phyloP scores from a whole-genome alignment of 2,329 filamentous ascomycete species.

The Colletotrichum ledebouriae region DNA sequence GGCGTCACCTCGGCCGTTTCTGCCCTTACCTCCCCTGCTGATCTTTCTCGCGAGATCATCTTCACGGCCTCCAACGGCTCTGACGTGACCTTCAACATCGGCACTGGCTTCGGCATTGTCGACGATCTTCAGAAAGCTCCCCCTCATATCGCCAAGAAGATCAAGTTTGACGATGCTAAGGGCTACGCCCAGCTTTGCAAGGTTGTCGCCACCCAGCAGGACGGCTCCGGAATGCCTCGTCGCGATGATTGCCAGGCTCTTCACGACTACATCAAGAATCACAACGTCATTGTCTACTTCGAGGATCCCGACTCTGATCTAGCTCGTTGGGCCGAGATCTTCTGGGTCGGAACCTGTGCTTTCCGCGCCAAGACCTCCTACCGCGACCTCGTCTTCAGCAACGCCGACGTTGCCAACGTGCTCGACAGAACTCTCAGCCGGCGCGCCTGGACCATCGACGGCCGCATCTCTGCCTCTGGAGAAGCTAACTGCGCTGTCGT shows the following conservation, averaged over 20 bases:
- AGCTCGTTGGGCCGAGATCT: slow-evolving; percentile 27
- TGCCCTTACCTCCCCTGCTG: background rate
- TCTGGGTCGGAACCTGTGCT: slow-evolving; percentile 32
- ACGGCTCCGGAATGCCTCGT: slow-evolving; percentile 9
- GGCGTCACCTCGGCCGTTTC: background rate
- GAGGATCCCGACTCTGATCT: slow-evolving; percentile 9
- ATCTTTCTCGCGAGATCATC: background rate
- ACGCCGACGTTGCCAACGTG: slow-evolving; percentile 24
- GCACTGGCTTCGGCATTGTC: slow-evolving; percentile 16
- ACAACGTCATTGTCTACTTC: slow-evolving; percentile 19
- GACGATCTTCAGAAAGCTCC: background rate
- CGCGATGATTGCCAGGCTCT: slow-evolving; percentile 37
- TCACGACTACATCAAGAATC: slow-evolving; percentile 11
- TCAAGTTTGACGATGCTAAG: slow-evolving; percentile 2
- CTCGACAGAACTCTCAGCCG: slow-evolving; percentile 20
- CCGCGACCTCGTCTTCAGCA: slow-evolving; percentile 26
- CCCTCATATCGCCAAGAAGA: slow-evolving; percentile 1
- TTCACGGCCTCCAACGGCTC: slow-evolving; percentile 36
- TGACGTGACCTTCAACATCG: slow-evolving; percentile 16
- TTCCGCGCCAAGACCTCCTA: slow-evolving; percentile 21
- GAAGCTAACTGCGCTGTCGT: slow-evolving; percentile 31
- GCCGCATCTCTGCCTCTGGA: background rate
- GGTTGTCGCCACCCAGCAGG: slow-evolving; percentile 8
- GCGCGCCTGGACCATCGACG: slow-evolving; percentile 12
- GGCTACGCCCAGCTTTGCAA: slow-evolving; percentile 26